Percentiles rank a stretch among this genome's conserved stretches.
Conservation (phyloP, 2,329 filamentous ascomycete genomes). For the Neocucurbitaria cava region DNA sequence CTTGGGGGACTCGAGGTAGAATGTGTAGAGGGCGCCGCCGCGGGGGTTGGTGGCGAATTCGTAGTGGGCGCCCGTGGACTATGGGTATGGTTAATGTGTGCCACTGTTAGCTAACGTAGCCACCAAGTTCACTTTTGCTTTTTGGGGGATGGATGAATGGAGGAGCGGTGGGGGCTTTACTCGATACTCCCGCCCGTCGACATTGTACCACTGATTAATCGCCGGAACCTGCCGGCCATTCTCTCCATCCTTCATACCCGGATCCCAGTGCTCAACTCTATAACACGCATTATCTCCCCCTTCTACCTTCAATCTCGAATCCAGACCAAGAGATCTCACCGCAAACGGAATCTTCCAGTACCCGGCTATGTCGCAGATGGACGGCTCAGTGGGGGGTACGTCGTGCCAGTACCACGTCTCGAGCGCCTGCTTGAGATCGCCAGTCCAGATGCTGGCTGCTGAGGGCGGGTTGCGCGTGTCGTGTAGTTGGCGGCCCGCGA, state of each 20-base stretch:
- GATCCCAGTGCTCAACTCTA: constrained; percentile 23
- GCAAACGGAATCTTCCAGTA: constrained; percentile 17
- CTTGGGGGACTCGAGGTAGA: constrained; percentile 19
- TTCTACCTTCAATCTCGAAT: constrained; percentile 8
- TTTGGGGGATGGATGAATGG: too few relatives aligned
- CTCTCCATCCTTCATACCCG: not conserved
- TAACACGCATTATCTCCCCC: constrained; percentile 23
- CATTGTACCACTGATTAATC: constrained; percentile 24
- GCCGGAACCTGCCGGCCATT: constrained; percentile 13
- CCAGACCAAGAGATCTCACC: constrained; percentile 13
- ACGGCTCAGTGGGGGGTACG: constrained; percentile 4
- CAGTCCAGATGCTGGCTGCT: constrained; percentile 20
- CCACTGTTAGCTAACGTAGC: not conserved
- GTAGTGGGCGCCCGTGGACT: constrained; percentile 25
- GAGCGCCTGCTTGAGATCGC: constrained; percentile 17
- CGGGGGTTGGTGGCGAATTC: constrained; percentile 18
- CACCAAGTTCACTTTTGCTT: too few relatives aligned
- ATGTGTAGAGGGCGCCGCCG: constrained; percentile 16
- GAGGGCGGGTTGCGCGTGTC: constrained; percentile 23
- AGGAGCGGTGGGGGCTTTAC: too few relatives aligned
- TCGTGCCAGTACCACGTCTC: constrained; percentile 24
- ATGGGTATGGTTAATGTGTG: too few relatives aligned
- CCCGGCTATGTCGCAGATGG: constrained; percentile 14
- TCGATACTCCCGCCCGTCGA: constrained; percentile 13
- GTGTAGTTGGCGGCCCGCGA: constrained; percentile 15